phyloP scores from a whole-genome alignment of 2,329 filamentous ascomycete genomes.

The Claviceps fusiformis region DNA sequence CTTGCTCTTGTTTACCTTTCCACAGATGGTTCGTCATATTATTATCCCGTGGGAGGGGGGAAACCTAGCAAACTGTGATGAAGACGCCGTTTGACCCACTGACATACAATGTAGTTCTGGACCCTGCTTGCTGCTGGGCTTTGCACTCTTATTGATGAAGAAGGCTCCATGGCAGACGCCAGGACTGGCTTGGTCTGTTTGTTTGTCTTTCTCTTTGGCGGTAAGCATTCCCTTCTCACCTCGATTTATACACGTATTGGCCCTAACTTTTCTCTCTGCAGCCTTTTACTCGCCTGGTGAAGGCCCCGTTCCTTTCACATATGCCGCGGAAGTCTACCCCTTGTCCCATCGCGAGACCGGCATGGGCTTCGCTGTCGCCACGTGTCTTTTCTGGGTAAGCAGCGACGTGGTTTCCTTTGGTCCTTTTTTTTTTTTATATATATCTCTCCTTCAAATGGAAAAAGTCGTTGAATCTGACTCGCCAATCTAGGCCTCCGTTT shows the following conservation, averaged over 20 bases:
- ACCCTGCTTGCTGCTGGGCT: conserved; percentile 34
- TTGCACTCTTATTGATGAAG: conserved; percentile 21
- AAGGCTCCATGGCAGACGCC: conserved; percentile 19
- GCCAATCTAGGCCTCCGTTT: conserved; percentile 23
- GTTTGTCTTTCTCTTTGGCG: conserved; percentile 52
- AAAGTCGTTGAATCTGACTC: neutral
- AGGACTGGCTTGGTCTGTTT: conserved; percentile 42
- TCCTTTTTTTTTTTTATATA: neutral
- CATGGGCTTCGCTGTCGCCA: conserved; percentile 50
- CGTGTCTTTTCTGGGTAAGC: conserved; percentile 37
- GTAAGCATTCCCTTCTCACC: conserved; percentile 2
- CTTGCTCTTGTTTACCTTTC: conserved; percentile 51
- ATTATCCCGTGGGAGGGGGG: too few species aligned
- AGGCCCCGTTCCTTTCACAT: conserved; percentile 48
- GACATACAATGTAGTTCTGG: conserved; percentile 22
- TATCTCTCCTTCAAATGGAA: neutral
- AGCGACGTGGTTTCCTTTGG: too few species aligned
- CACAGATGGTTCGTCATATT: conserved; percentile 41
- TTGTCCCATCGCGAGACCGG: conserved; percentile 50
- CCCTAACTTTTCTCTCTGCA: conserved; percentile 1
- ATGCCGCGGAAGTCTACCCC: conserved; percentile 51
- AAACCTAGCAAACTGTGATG: too few species aligned
- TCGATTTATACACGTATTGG: too few species aligned
- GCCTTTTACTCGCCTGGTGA: conserved; percentile 53
- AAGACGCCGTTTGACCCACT: neutral